Evolutionary conservation across 1,139 yeast genomes (phyloP).

Genomic region (Pichia sp.): DNA sequence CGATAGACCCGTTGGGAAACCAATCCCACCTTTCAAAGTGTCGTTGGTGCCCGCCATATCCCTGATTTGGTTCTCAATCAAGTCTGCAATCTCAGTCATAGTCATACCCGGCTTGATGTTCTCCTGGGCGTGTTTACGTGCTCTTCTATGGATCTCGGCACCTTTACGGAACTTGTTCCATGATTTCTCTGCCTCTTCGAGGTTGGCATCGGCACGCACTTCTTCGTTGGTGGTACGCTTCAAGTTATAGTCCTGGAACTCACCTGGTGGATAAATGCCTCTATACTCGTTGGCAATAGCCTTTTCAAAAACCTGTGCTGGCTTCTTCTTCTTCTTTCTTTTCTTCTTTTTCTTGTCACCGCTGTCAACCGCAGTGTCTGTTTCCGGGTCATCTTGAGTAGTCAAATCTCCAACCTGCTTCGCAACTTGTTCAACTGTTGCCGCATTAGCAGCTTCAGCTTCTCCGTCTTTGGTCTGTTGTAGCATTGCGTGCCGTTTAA

Average conservation of each 20-base stretch:
- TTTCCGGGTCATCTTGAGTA: slow-evolving; percentile 13
- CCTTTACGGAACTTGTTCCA: slow-evolving; percentile 94
- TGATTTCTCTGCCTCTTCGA: slow-evolving; percentile 45
- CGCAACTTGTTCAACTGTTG: slow-evolving; percentile 11
- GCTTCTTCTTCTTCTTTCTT: slow-evolving; percentile 47
- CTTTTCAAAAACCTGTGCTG: slow-evolving; percentile 27
- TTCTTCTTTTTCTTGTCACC: slow-evolving; percentile 47
- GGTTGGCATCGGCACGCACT: slow-evolving; percentile 67
- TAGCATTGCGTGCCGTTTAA: background rate
- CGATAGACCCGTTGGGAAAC: slow-evolving; percentile 96
- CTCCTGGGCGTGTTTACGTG: slow-evolving; percentile 72
- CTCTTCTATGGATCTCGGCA: slow-evolving; percentile 93
- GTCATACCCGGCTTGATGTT: slow-evolving; percentile 87
- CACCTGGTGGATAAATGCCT: slow-evolving; percentile 81
- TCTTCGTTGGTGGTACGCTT: slow-evolving; percentile 85
- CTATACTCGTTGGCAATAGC: slow-evolving; percentile 59
- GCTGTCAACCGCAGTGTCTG: slow-evolving; percentile 37
- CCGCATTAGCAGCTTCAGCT: slow-evolving; percentile 4
- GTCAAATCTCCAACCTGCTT: slow-evolving; percentile 13
- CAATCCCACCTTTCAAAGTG: slow-evolving; percentile 79
- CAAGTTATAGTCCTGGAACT: slow-evolving; percentile 73
- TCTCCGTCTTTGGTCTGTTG: slow-evolving; percentile 3
- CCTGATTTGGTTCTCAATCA: slow-evolving; percentile 82
- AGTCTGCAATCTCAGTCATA: slow-evolving; percentile 83
- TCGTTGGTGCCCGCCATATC: slow-evolving; percentile 56